Base-by-base conservation (phyloP, 2,329 filamentous ascomycete species). In the Claviceps sp. region DNA sequence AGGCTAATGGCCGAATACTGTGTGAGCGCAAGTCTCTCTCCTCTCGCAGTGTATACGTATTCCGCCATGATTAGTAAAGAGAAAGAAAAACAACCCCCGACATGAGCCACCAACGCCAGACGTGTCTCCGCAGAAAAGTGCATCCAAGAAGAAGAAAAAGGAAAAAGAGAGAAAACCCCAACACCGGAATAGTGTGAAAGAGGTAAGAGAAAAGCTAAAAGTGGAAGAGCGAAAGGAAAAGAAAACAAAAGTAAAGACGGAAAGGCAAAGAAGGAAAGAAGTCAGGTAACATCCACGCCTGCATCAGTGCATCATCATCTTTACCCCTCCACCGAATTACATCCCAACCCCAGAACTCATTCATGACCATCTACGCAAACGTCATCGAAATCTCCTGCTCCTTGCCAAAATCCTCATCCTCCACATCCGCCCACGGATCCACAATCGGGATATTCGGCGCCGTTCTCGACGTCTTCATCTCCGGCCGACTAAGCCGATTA, bases 331-430 rank as follows among this genome's bases (percentile, higher is more conserved):
- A 16, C 14, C 16, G 7, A 47, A 34, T 11, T 34, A 34, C 4
- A 34, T 34, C 30, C 30, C 30, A 11, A 11, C 10, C 10, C 30
- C 8, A 2, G 30, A 34, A 34, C 30, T 8, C 30, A 34, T 34
- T 4, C 30, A 34, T 4, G 4, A 11, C 44, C 17, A 17, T 48
- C 58, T 71, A 87, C 66, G 84, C 87, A 78, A 91, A 91, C 56
- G 84, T 89, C 84, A 91, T 85, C 37, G 79, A 77, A 56, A 91
- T 86, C 66, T 89, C 85, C 63, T 81, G 80, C 65, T 89, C 85
- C 61, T 78, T 76, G 17, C 81, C 82, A 69, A 85, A 85, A 50
- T 85, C 78, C 34, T 84, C 78, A 45, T 87, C 83, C 46, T 77
- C 75, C 8, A 80, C 73, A 50, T 79, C 84, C 3, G 78, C 82